Evolutionary conservation across 306 rosid species (phyloP).

Genomic region (Urtica urens): DNA sequence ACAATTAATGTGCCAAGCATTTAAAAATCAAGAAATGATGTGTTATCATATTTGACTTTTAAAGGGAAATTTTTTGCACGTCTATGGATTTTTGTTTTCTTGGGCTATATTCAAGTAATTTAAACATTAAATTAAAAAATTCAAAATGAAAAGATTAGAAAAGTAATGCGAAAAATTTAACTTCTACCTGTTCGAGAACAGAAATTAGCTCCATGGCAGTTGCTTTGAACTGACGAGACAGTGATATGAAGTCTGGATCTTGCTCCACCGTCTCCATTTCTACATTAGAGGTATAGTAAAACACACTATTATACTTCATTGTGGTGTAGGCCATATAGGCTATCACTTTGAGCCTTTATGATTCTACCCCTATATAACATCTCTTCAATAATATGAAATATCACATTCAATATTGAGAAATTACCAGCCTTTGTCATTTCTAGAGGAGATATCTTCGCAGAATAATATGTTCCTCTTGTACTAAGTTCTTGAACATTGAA

Average conservation of each 20-base stretch:
- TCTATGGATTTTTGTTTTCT: too few species aligned
- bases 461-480: slow-evolving; percentile 95
- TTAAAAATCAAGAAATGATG: too few species aligned
- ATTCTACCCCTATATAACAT: not conserved
- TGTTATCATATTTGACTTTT: too few species aligned
- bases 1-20: too few species aligned
- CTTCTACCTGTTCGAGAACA: slow-evolving; percentile 89
- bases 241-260: slow-evolving; percentile 66
- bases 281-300: slow-evolving; percentile 21
- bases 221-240: slow-evolving; percentile 91
- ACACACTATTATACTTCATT: slow-evolving; percentile 29
- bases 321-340: slow-evolving; percentile 23
- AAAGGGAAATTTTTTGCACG: too few species aligned
- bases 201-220: slow-evolving; percentile 87
- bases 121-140: not conserved
- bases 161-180: not conserved
- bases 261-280: slow-evolving; percentile 97
- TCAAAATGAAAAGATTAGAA: not conserved
- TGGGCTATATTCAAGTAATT: too few species aligned
- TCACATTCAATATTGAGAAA: not conserved
- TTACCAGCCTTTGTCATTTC: slow-evolving; percentile 83
- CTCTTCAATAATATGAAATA: not conserved
- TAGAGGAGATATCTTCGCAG: slow-evolving; percentile 77
- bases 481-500: slow-evolving; percentile 85
- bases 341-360: slow-evolving; percentile 2